These are phyloP conservation scores for Candida gigantensis DNA, from an alignment of 1,139 yeast species.

Conservation along the genomic window DNA sequence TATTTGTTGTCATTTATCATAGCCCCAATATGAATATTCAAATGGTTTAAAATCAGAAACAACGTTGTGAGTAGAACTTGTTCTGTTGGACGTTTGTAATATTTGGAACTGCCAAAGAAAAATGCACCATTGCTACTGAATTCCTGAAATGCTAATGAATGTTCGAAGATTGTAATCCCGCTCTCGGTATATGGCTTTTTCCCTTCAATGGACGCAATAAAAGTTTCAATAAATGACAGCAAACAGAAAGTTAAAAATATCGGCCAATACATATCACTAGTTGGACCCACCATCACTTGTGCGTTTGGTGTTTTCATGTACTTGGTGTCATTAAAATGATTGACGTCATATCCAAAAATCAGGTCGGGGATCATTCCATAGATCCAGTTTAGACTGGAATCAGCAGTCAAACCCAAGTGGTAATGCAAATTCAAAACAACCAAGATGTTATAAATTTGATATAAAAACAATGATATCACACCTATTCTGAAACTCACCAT, in stretches of 20 bases:
- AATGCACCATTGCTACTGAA: slow-evolving; percentile 48
- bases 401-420: slow-evolving; percentile 24
- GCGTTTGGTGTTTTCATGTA: slow-evolving; percentile 38
- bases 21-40: slow-evolving; percentile 60
- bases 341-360: slow-evolving; percentile 38
- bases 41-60: slow-evolving; percentile 55
- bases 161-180: slow-evolving; percentile 73
- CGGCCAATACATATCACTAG: slow-evolving; percentile 63
- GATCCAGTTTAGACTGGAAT: slow-evolving; percentile 21
- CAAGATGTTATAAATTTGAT: slow-evolving; percentile 36
- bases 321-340: slow-evolving; percentile 21
- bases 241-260: slow-evolving; percentile 61
- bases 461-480: slow-evolving; percentile 34
- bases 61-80: slow-evolving; percentile 54
- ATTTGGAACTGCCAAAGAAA: slow-evolving; percentile 26
- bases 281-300: slow-evolving; percentile 49
- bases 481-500: slow-evolving; percentile 35
- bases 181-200: slow-evolving; percentile 61
- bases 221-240: slow-evolving; percentile 71
- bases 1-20: slow-evolving; percentile 51
- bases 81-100: slow-evolving; percentile 46
- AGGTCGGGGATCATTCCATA: slow-evolving; percentile 21
- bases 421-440: slow-evolving; percentile 34
- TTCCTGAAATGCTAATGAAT: slow-evolving; percentile 73
- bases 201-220: slow-evolving; percentile 62